Evolutionary conservation across 2,329 filamentous ascomycete genomes (phyloP).

Genomic region (Blastomyces parvus): DNA sequence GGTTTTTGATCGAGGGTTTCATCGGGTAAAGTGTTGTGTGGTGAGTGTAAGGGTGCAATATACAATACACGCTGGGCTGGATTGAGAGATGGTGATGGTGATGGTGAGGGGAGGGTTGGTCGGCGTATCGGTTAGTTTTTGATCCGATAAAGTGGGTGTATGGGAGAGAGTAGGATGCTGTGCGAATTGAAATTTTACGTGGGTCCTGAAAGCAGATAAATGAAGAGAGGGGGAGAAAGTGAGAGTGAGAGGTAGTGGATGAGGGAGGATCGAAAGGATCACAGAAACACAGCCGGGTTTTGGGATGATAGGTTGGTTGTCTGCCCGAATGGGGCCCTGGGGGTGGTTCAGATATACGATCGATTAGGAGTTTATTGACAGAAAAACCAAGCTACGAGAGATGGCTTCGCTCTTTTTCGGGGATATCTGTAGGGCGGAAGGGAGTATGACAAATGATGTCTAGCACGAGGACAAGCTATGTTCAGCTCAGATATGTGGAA

Average conservation of each 20-base stretch:
- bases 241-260: neutral
- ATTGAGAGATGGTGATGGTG: neutral
- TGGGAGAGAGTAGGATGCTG: too few relatives aligned
- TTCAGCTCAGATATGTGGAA: too few relatives aligned
- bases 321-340: too few relatives aligned
- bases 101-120: neutral
- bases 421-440: neutral
- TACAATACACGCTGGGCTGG: too few relatives aligned
- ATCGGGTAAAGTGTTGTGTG: neutral
- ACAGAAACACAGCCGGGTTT: neutral
- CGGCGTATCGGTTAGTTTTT: neutral
- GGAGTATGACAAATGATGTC: neutral
- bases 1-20: neutral
- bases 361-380: neutral
- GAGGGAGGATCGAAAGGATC: neutral
- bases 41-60: neutral
- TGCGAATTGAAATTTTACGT: too few relatives aligned
- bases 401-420: neutral
- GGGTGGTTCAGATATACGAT: neutral
- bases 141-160: neutral
- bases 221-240: neutral
- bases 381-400: neutral
- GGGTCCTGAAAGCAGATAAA: neutral
- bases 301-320: neutral
- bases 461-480: too few relatives aligned